phyloP scores from a whole-genome alignment of 1,284 basidiomycete genomes.

The Rhodotorula sp. region DNA sequence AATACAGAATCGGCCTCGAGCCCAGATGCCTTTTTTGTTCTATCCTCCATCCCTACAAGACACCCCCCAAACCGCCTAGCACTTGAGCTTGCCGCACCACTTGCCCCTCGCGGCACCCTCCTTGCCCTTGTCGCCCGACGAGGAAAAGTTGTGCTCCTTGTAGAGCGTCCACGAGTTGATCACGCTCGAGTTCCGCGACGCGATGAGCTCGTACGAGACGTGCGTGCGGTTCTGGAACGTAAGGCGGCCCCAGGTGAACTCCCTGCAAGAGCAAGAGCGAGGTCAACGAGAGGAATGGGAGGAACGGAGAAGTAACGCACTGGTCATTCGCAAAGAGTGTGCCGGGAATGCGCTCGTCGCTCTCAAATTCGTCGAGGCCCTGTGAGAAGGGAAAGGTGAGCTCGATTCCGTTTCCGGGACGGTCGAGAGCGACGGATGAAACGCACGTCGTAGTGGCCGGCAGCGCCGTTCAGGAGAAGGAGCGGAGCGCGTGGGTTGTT shows the following conservation, averaged over 20 bases:
- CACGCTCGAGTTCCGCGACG: slow-evolving; percentile 24
- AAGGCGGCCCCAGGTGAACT: slow-evolving; percentile 27
- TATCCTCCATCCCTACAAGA: too few relatives aligned
- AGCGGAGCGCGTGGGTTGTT: slow-evolving; percentile 48
- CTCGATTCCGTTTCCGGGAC: not conserved
- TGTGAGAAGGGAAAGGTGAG: not conserved
- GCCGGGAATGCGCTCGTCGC: slow-evolving; percentile 10
- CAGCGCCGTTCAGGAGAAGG: slow-evolving; percentile 45
- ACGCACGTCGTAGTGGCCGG: slow-evolving; percentile 42
- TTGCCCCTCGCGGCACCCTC: not conserved
- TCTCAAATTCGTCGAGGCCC: slow-evolving; percentile 28
- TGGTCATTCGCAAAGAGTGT: slow-evolving; percentile 8
- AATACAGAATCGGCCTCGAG: too few relatives aligned
- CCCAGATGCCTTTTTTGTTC: not conserved
- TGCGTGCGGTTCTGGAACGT: slow-evolving; percentile 30
- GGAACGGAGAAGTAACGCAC: not conserved
- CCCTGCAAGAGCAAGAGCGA: not conserved
- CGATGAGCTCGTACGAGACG: slow-evolving; percentile 26
- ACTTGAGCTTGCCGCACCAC: slow-evolving; percentile 5
- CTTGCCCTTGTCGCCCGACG: not conserved
- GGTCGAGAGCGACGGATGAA: too few relatives aligned
- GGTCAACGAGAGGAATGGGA: not conserved
- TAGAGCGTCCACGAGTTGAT: slow-evolving; percentile 23
- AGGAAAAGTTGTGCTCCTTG: slow-evolving; percentile 26
- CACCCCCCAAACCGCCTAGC: not conserved